Evolutionary conservation across 495 filamentous ascomycete genomes (phyloP).

Genomic region (Aspergillus saccharolyticus): DNA sequence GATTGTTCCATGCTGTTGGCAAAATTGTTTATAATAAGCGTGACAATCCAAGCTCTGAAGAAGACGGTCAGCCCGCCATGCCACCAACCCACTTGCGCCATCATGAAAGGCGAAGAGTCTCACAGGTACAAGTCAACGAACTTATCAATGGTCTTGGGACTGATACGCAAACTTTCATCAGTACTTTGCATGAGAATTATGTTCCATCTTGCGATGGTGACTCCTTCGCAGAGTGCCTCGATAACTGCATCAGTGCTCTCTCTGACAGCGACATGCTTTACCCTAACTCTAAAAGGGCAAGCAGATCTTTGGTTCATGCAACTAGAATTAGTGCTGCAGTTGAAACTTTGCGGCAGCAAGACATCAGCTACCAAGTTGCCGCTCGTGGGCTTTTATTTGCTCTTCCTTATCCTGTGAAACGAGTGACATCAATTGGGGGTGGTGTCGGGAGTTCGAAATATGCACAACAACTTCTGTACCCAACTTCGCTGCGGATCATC

Average conservation of each 20-base stretch:
- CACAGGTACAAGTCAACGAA: constrained; percentile 66
- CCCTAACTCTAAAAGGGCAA: constrained; percentile 28
- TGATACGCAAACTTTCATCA: constrained; percentile 80
- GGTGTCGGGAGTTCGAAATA: constrained; percentile 38
- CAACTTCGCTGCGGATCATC: constrained; percentile 72
- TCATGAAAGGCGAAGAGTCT: constrained; percentile 56
- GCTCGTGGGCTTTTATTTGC: constrained; percentile 77
- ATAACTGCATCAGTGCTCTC: constrained; percentile 75
- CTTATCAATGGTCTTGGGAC: constrained; percentile 87
- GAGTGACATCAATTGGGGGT: constrained; percentile 37
- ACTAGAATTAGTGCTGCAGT: constrained; percentile 46
- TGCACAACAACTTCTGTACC: constrained; percentile 83
- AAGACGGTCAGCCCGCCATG: constrained; percentile 27
- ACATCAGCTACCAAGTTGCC: constrained; percentile 85
- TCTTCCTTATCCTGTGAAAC: constrained; percentile 78
- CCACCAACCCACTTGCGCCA: constrained; percentile 62
- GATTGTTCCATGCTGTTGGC: constrained; percentile 93
- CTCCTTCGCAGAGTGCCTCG: constrained; percentile 56
- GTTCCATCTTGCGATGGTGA: constrained; percentile 69
- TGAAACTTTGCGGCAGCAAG: constrained; percentile 79
- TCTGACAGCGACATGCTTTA: constrained; percentile 83
- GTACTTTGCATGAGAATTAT: constrained; percentile 95
- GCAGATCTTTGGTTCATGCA: constrained; percentile 36
- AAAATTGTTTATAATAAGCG: constrained; percentile 95
- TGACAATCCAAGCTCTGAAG: constrained; percentile 31